A percentile compares a stretch with the other conserved stretches of the same genome.
Evolutionary conservation across 1,284 basidiomycete species (phyloP).

Genomic region (Trichosporon asahii): DNA sequence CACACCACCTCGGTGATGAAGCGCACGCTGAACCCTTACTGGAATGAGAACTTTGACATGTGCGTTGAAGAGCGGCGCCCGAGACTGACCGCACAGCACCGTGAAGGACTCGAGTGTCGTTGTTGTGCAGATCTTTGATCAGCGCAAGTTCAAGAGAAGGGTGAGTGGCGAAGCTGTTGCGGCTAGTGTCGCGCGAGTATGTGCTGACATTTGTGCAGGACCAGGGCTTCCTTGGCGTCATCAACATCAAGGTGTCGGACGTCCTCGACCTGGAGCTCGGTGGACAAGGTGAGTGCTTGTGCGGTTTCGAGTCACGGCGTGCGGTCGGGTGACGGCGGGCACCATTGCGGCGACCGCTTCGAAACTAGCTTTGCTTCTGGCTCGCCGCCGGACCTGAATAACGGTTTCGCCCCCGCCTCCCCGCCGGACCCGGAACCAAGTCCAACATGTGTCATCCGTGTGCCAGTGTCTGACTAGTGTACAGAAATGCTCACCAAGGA

Average conservation of each 20-base stretch:
- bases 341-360: background rate
- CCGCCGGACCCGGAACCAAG: background rate
- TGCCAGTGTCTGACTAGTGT: slow-evolving; percentile 10
- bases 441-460: slow-evolving; percentile 6
- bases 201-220: slow-evolving; percentile 52
- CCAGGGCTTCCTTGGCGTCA: slow-evolving; percentile 90
- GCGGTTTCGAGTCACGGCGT: background rate
- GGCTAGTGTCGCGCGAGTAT: background rate
- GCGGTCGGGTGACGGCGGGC: background rate
- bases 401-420: background rate
- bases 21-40: slow-evolving; percentile 85
- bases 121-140: slow-evolving; percentile 93
- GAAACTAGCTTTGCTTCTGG: background rate
- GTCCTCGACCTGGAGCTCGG: slow-evolving; percentile 85
- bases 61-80: slow-evolving; percentile 40
- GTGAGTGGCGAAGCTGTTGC: slow-evolving; percentile 19
- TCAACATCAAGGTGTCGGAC: slow-evolving; percentile 84
- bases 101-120: slow-evolving; percentile 88
- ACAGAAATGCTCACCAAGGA: slow-evolving; percentile 75
- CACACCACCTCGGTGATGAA: slow-evolving; percentile 87
- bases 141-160: slow-evolving; percentile 92
- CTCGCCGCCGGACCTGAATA: background rate
- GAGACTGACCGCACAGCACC: slow-evolving; percentile 54
- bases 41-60: slow-evolving; percentile 92
- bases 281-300: slow-evolving; percentile 67